Evolutionary conservation across 1,284 basidiomycete species (phyloP), one percentile per base, ranked within the genome.

Genomic region (Singerocomus inundabilis): DNA sequence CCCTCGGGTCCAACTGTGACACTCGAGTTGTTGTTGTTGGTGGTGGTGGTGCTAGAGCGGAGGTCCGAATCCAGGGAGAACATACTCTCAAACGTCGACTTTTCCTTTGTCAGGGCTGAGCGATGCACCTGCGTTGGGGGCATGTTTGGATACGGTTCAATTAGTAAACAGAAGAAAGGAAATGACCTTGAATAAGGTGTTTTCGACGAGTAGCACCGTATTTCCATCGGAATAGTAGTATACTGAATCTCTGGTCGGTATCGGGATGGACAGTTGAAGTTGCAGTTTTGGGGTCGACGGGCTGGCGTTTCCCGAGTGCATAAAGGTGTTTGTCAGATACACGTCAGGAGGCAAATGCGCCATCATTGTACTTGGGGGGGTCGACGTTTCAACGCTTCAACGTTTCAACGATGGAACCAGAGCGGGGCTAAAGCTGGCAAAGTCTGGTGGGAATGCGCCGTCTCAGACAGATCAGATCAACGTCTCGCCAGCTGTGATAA

Each of bases 21-120:
- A 40, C 59, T 44, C 15, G 63, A 50, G 32, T 12, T 53, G 28
- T 9, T 53, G 49, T 29, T 21, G 21, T 21, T 21, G 21, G 2
- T 21, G 21, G 2, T 49, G 38, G 51, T 49, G 40, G 61, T 59
- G 43, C 55, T 60, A 13, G 62, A 66, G 46, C 64, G 63, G 35
- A 63, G 57, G 54, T 61, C 66, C 12, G 61, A 54, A 43, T 75
- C 74, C 18, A 79, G 61, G 28, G 69, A 70, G 65, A 80, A 80
- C 78, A 80, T 79, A 57, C 72, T 67, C 56, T 77, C 71, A 51
- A 80, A 80, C 13, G 75, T 73, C 28, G 78, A 79, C 26, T 72
- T 72, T 50, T 80, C 79, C 53, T 76, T 76, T 16, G 71, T 68
- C 29, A 80, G 60, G 46, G 75, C 68, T n/a, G 74, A 78, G 39